Evolutionary conservation across 2,329 filamentous ascomycete genomes (phyloP).

Genomic region (Westerdykella aurantiaca): DNA sequence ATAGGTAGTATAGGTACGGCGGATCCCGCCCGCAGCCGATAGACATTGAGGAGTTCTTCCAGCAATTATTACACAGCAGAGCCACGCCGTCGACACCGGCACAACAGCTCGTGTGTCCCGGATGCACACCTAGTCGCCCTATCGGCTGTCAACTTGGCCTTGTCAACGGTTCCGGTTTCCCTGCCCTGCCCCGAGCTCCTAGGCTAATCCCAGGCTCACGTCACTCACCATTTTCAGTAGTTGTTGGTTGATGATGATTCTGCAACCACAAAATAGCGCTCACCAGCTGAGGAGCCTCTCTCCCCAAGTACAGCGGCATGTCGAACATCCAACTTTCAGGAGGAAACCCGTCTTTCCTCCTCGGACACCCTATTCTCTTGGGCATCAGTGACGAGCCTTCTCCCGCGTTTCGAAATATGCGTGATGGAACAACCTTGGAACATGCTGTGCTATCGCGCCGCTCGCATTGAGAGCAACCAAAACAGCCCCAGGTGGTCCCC

Average conservation of each 20-base stretch:
- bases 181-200: constrained; percentile 17
- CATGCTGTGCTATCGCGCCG: constrained; percentile 17
- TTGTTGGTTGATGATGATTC: constrained; percentile 5
- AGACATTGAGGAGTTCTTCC: too few relatives aligned
- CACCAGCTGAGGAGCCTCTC: not conserved
- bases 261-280: constrained; percentile 6
- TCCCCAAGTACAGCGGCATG: constrained; percentile 1
- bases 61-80: too few relatives aligned
- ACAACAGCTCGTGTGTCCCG: too few relatives aligned
- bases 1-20: too few relatives aligned
- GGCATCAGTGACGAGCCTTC: not conserved
- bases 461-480: constrained; percentile 19
- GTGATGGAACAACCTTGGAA: constrained; percentile 7
- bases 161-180: constrained; percentile 15
- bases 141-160: constrained; percentile 21
- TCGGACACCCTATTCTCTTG: too few relatives aligned
- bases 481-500: constrained; percentile 14
- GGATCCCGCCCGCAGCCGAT: too few relatives aligned
- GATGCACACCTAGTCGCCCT: constrained; percentile 24
- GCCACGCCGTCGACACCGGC: too few relatives aligned
- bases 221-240: constrained; percentile 14
- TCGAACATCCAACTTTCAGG: too few relatives aligned
- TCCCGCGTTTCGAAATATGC: constrained; percentile 10
- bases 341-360: too few relatives aligned
- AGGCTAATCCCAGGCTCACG: constrained; percentile 18